Evolutionary conservation across 441 rosid species (phyloP), one percentile per base, ranked within the genome.

Genomic region (Populus tomentosa): DNA sequence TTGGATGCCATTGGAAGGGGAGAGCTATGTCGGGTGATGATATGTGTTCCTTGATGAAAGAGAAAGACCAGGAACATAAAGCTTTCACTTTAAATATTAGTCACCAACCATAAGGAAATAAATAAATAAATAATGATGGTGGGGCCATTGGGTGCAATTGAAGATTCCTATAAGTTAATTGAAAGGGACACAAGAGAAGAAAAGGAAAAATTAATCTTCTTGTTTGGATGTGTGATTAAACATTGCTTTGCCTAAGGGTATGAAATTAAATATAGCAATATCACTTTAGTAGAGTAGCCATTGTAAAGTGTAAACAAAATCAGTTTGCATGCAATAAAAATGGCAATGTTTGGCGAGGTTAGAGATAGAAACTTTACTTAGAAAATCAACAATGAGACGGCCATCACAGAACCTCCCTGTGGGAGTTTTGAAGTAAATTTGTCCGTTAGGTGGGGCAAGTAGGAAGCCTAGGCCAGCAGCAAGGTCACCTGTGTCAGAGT

Each of bases 401-500:
- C 89, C 89, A 71, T 86, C 86, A 67, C 79, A 70, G 77, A 78
- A 85, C 66, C 89, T 84, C 20, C 86, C 88, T 0, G 78, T 61
- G 10, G 89, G 85, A 56, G 66, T 33, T 70, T 75, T 76, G 86
- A 87, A 87, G 80, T 76, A 80, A 36, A 30, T 68, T 75, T 83
- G 74, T 9, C 89, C 88, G 5, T 82, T 35, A n/a, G 89, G 88
- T 14, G 84, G 59, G 1, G 70, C 77, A 26, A 82, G 82, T 65
- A 75, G 79, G 80, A 86, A 35, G 30, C 88, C 88, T 13, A 69
- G 68, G 32, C 72, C 82, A 10, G 89, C 89, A 0, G 80, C 74
- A 40, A 85, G 85, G 77, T 82, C 82, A 32, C 89, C 89, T 9
- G 89, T 82, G 82, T 86, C 89, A 11, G 89, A 82, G 64, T 86